These are phyloP conservation scores for Paraphaeosphaeria minitans DNA, from an alignment of 2,329 filamentous ascomycete species.

Conservation along the genomic window DNA sequence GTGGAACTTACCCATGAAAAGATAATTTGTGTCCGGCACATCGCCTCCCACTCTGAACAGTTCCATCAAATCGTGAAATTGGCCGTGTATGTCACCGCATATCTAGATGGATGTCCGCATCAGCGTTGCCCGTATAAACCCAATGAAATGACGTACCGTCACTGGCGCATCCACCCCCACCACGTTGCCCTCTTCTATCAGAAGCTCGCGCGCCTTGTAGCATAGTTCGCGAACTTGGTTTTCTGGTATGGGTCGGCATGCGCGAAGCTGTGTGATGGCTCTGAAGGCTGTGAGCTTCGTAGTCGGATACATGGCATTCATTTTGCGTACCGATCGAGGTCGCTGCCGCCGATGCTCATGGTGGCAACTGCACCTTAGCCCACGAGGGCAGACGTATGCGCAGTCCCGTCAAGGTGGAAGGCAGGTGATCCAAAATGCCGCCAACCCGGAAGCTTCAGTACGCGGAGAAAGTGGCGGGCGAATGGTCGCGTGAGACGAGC, in stretches of 20 bases:
- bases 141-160: slow-evolving; percentile 63
- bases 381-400: slow-evolving; percentile 5
- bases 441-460: neutral
- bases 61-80: slow-evolving; percentile 97
- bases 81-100: slow-evolving; percentile 76
- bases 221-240: slow-evolving; percentile 94
- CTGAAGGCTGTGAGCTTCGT: slow-evolving; percentile 53
- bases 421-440: neutral
- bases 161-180: slow-evolving; percentile 94
- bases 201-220: slow-evolving; percentile 92
- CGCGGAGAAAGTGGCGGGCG: slow-evolving; percentile 10
- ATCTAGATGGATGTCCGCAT: slow-evolving; percentile 7
- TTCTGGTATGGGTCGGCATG: slow-evolving; percentile 95
- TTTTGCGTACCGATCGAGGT: slow-evolving; percentile 79
- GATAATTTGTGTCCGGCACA: slow-evolving; percentile 92
- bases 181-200: slow-evolving; percentile 98
- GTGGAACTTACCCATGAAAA: slow-evolving; percentile 78
- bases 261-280: slow-evolving; percentile 92
- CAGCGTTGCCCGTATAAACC: neutral
- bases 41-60: slow-evolving; percentile 92
- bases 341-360: slow-evolving; percentile 71
- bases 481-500: slow-evolving; percentile 12
- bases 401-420: slow-evolving; percentile 5
- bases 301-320: slow-evolving; percentile 11
- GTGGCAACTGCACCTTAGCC: slow-evolving; percentile 21